Evolutionary conservation across 768 basidiomycete genomes (phyloP).

Genomic region (Dendrothele bispora): DNA sequence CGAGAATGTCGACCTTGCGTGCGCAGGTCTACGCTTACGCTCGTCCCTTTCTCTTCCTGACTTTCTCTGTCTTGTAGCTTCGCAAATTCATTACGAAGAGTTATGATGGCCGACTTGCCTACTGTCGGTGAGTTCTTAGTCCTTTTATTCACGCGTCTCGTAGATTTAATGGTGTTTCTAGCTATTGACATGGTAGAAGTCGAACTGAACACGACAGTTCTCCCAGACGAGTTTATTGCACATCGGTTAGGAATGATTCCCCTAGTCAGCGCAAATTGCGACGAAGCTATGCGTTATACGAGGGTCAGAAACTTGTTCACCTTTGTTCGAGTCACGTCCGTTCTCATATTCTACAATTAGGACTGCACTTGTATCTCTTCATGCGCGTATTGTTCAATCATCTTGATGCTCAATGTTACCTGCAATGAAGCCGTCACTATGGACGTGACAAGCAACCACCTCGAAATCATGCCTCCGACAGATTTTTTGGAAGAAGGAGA

Average conservation of each 20-base stretch:
- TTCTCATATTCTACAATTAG: constrained; percentile 37
- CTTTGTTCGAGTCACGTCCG: neutral
- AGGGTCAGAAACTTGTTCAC: constrained; percentile 44
- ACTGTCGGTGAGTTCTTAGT: constrained; percentile 76
- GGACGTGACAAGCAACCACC: constrained; percentile 83
- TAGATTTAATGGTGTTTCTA: no score
- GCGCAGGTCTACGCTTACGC: constrained; percentile 28
- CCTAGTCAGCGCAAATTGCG: constrained; percentile 82
- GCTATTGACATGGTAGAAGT: constrained; percentile 98
- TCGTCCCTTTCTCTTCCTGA: constrained; percentile 10
- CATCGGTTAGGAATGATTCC: constrained; percentile 96
- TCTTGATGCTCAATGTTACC: constrained; percentile 72
- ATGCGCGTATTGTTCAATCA: constrained; percentile 86
- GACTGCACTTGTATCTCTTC: constrained; percentile 88
- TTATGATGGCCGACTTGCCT: constrained; percentile 95
- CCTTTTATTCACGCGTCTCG: neutral
- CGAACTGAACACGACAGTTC: constrained; percentile 84
- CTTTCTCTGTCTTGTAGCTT: constrained; percentile 51
- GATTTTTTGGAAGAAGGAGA: constrained; percentile 52
- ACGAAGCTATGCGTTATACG: constrained; percentile 82
- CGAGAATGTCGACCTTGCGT: constrained; percentile 97
- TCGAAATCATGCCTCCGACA: constrained; percentile 58
- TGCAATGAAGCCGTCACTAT: constrained; percentile 75
- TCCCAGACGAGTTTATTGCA: constrained; percentile 97
- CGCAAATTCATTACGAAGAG: constrained; percentile 91